A percentile compares a stretch with the other conserved stretches of the same genome.
Conservation (phyloP, 1,139 yeast species). For the Yamadazyma triangularis region DNA sequence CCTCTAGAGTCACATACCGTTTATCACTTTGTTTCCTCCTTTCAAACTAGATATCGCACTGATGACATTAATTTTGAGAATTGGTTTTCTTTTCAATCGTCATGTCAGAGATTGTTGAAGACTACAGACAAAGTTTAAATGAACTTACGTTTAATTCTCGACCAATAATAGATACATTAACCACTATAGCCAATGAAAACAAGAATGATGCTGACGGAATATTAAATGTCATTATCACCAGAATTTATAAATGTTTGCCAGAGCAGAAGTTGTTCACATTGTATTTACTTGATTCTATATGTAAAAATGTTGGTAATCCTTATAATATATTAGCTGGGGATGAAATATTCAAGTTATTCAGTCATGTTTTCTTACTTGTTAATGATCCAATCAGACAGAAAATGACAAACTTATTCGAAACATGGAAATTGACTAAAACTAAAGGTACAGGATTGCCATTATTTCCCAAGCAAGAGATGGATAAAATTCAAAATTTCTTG, state of each 20-base stretch:
- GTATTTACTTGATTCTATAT: slow-evolving; percentile 39
- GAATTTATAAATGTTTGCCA: slow-evolving; percentile 36
- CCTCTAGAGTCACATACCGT: no score
- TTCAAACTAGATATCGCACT: no score
- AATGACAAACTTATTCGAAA: slow-evolving; percentile 35
- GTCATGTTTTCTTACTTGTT: slow-evolving; percentile 36
- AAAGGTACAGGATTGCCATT: slow-evolving; percentile 62
- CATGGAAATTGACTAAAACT: slow-evolving; percentile 45
- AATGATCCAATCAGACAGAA: slow-evolving; percentile 37
- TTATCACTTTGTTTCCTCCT: no score
- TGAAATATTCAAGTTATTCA: slow-evolving; percentile 30
- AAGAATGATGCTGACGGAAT: slow-evolving; percentile 54
- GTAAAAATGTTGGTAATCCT: slow-evolving; percentile 43
- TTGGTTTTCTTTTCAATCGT: no score
- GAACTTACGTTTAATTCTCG: slow-evolving; percentile 86
- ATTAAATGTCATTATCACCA: slow-evolving; percentile 27
- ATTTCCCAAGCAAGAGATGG: slow-evolving; percentile 68
- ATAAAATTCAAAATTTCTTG: slow-evolving; percentile 70
- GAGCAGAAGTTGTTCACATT: slow-evolving; percentile 35
- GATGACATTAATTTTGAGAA: no score
- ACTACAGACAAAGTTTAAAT: slow-evolving; percentile 61
- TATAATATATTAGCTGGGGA: slow-evolving; percentile 35
- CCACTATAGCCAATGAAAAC: slow-evolving; percentile 86
- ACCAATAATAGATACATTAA: slow-evolving; percentile 81
- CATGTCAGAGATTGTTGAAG: slow-evolving; percentile 32